Base-by-base conservation (phyloP, 345 rosid genomes). In the Euphorbia lathyris region DNA sequence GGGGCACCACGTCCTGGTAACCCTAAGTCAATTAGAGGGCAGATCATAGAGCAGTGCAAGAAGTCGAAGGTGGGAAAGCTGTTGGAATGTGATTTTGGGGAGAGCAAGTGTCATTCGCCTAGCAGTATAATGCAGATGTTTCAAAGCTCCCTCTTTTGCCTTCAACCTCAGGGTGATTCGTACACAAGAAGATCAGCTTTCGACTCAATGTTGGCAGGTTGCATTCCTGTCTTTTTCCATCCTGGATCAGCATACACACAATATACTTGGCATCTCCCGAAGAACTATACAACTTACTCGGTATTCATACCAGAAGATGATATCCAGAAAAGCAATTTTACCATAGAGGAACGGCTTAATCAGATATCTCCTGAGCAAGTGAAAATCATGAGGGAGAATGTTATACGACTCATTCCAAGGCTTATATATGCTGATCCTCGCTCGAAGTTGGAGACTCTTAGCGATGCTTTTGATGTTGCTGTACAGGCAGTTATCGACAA, bases 151-250 rank as follows among this genome's bases (percentile, higher is more conserved):
- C 75, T 83, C 69, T 88, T 87, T 87, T 94, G 97, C 75, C 68
- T 94, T 71, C 97, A 94, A 32, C 97, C 95, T 69, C 97, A 87
- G 83, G 96, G 97, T 20, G 95, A 89, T 79, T 94, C 98, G 4
- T 94, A 86, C 81, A 94, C 98, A 0, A 74, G 97, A 56, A 83
- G 97, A 68, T 84, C 97, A 13, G 96, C 98, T 55, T 94, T 94
- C 60, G 90, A 94, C 72, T 88, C 95, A 0, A 91, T 93, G 89
- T 74, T 86, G 60, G 98, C 95, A 0, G 97, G 97, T 52, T 93
- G 98, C 67, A 89, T 90, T 75, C 92, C 98, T 0, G 90, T 91
- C 36, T 93, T 93, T 86, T 89, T 91, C 76, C 98, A 93, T 75
- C 97, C 98, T 0, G 98, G 92, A 4, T 91, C 98, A 1, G 98